Conservation (phyloP, 148 eudicot genomes). For the Chenopodium formosanum region DNA sequence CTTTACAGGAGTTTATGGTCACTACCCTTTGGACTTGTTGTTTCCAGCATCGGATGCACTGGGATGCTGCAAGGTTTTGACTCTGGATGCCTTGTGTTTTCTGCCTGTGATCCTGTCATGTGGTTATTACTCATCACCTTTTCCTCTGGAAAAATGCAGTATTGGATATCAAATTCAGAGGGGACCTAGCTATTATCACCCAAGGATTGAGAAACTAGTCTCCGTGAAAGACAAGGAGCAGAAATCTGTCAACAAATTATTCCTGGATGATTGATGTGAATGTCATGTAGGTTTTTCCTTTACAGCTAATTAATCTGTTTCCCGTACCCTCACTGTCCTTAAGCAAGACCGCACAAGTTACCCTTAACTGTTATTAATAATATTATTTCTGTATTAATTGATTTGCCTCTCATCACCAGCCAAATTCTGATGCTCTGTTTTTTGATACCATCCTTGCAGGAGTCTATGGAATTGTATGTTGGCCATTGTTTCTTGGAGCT, state of each 20-base stretch:
- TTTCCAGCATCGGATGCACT: neutral
- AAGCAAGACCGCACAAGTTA: no score
- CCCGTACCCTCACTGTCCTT: neutral
- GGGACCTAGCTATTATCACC: neutral
- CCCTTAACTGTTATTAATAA: neutral
- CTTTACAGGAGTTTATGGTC: neutral
- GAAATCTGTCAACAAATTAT: neutral
- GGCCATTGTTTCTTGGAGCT: neutral
- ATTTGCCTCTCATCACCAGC: neutral
- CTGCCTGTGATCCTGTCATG: no score
- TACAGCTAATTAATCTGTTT: neutral
- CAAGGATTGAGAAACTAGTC: neutral
- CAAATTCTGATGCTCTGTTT: neutral
- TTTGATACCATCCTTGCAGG: neutral
- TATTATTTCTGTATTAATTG: neutral
- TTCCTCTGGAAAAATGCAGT: conserved; percentile 11
- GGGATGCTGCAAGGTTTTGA: neutral
- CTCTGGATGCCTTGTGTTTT: neutral
- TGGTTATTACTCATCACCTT: no score
- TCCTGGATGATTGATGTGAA: neutral
- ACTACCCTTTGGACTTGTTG: neutral
- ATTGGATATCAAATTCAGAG: conserved; percentile 10
- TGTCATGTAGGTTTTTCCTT: neutral
- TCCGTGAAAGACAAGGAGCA: neutral
- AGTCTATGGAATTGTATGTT: neutral